These are phyloP conservation scores for Petunia axillaris DNA, from an alignment of 257 asterid genomes.

Conservation along the genomic window DNA sequence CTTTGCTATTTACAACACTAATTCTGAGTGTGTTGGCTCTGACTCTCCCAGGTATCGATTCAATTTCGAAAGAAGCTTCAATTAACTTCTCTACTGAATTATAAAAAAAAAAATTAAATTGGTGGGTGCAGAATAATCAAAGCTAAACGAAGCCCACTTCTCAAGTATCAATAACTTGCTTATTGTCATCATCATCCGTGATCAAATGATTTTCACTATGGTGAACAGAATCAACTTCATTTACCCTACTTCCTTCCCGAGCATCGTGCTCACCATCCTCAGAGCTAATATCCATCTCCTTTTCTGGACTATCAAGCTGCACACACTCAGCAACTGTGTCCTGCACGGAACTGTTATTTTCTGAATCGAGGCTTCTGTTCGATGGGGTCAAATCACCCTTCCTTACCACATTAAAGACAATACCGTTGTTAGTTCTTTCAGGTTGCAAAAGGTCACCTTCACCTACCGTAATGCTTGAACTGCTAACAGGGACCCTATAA, in stretches of 20 bases:
- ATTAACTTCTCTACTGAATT: background rate
- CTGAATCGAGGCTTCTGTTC: conserved; percentile 52
- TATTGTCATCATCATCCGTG: conserved; percentile 28
- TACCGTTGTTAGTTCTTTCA: conserved; percentile 60
- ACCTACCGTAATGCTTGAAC: conserved; percentile 58
- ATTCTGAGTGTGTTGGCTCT: conserved; percentile 19
- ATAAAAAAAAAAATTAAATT: background rate
- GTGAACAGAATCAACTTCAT: conserved; percentile 24
- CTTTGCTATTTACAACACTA: background rate
- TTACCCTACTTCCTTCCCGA: conserved; percentile 31
- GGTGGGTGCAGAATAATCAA: conserved; percentile 8
- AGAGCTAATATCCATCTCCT: conserved; percentile 59
- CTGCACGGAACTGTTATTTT: conserved; percentile 37
- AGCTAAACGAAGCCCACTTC: background rate
- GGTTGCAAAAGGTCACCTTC: conserved; percentile 81
- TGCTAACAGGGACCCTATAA: conserved; percentile 27
- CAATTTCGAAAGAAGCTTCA: background rate
- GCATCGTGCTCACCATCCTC: conserved; percentile 48
- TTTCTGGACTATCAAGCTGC: conserved; percentile 60
- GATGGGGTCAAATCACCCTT: conserved; percentile 66
- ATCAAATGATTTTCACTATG: background rate
- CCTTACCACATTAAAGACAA: conserved; percentile 71
- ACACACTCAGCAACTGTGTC: conserved; percentile 60
- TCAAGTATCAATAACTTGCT: conserved; percentile 41
- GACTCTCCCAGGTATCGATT: background rate